Conservation (phyloP, 192 early-diverging fungal species). For the Coemansia sp. region DNA sequence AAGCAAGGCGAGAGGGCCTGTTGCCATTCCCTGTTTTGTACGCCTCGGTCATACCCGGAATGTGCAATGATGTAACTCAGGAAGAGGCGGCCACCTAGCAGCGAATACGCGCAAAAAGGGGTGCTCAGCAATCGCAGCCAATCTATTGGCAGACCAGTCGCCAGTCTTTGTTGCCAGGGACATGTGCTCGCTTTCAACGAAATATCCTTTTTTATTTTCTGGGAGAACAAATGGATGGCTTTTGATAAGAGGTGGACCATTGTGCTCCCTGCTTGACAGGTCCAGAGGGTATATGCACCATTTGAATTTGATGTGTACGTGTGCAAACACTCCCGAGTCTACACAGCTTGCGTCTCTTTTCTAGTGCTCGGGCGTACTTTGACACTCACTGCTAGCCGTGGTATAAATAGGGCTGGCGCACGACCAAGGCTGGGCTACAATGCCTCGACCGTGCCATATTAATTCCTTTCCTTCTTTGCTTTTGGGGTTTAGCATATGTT, state of each 20-base stretch:
- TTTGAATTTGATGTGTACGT: background rate
- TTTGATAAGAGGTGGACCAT: background rate
- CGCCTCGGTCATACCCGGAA: too few relatives aligned
- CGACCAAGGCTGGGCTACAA: background rate
- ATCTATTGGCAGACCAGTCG: constrained; percentile 1
- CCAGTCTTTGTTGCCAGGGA: background rate
- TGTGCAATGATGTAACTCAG: constrained; percentile 1
- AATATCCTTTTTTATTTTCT: background rate
- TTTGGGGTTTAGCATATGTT: background rate
- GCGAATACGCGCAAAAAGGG: background rate
- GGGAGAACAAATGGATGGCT: constrained; percentile 1
- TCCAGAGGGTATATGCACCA: background rate
- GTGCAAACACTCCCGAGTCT: too few relatives aligned
- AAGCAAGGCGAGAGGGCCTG: too few relatives aligned
- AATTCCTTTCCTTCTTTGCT: background rate
- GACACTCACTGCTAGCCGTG: background rate
- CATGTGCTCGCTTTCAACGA: background rate
- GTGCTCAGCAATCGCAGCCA: background rate
- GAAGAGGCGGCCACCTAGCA: background rate
- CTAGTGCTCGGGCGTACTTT: too few relatives aligned
- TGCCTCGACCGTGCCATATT: too few relatives aligned
- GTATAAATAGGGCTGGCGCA: constrained; percentile 4
- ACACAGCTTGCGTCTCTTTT: background rate
- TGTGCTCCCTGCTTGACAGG: background rate
- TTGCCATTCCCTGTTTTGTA: too few relatives aligned